Evolutionary conservation across 176 grass and related monocot species (phyloP).

Genomic region (Oryza glaberrima): DNA sequence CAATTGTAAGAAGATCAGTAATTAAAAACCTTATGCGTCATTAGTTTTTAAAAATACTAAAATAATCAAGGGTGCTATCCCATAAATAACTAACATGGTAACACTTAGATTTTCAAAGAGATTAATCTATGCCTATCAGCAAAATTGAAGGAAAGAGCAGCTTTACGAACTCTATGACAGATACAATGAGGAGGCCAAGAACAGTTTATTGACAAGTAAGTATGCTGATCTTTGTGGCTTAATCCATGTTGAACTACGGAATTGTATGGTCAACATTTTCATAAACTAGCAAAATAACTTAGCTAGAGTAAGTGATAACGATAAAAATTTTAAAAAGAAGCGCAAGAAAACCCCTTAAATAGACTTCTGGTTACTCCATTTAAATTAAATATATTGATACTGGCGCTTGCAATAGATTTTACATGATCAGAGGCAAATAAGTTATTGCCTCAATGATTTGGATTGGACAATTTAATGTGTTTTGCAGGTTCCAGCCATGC

Average conservation of each 20-base stretch:
- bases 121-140: not conserved
- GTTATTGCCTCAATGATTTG: not conserved
- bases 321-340: constrained; percentile 13
- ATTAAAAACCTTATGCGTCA: not conserved
- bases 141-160: not conserved
- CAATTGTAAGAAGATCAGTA: constrained; percentile 32
- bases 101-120: not conserved
- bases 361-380: not conserved
- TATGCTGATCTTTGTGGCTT: not conserved
- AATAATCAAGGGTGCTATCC: not conserved
- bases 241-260: constrained; percentile 23
- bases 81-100: constrained; percentile 10
- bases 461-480: not conserved
- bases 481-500: not conserved
- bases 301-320: not conserved
- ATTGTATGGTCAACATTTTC: not conserved
- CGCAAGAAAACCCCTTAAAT: not conserved
- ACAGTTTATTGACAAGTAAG: constrained; percentile 1
- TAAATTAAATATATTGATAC: not conserved
- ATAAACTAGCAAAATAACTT: not conserved
- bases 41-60: not conserved
- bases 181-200: not conserved
- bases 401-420: not conserved
- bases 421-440: constrained; percentile 11
- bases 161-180: not conserved